Base-by-base conservation (phyloP, 2,329 filamentous ascomycete genomes). In the Periconia sp. region DNA sequence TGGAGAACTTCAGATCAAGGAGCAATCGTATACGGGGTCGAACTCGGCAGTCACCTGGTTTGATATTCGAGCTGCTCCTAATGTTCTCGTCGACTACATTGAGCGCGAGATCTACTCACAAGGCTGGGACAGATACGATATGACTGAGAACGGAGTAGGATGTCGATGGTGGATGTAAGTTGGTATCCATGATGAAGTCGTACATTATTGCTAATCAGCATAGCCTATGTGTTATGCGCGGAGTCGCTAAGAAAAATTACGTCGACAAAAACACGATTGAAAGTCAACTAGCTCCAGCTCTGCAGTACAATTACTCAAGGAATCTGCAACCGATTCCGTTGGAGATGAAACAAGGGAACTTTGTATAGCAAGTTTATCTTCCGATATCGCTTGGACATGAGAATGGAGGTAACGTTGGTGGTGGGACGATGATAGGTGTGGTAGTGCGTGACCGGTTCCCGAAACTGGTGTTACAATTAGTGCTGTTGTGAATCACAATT, bases 81-180 rank as follows among this genome's bases (percentile, higher is more conserved):
- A 23, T 17, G 4, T 37, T 8, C 4, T 13, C 4, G 34, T 37
- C 5, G 34, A 13, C 34, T 37, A 7, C 28, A 23, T 37, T 37
- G 4, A 5, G 34, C 4, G 22, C n/a, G 34, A 37, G 17, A 26
- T 37, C 28, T 4, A 3, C 4, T 4, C 4, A 4, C 34, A 18
- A 37, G 22, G 24, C 5, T 37, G 34, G 34, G n/a, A 37, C 13
- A 7, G 16, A 23, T 37, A 37, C 13, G n/a, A 37, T 37, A 37
- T 37, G 34, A 37, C 34, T 4, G 34, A 37, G 5, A 15, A 23
- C 28, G 34, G 34, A 17, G 34, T 26, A 4, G 34, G 34, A 37
- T 37, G 34, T 26, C 34, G 34, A 28, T 37, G 34, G 34, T 37
- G 34, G 34, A 37, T 37, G 34, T 37, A 37, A 28, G 34, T n/a